Evolutionary conservation across 2,329 filamentous ascomycete genomes (phyloP).

Genomic region (Microdochium paspali): DNA sequence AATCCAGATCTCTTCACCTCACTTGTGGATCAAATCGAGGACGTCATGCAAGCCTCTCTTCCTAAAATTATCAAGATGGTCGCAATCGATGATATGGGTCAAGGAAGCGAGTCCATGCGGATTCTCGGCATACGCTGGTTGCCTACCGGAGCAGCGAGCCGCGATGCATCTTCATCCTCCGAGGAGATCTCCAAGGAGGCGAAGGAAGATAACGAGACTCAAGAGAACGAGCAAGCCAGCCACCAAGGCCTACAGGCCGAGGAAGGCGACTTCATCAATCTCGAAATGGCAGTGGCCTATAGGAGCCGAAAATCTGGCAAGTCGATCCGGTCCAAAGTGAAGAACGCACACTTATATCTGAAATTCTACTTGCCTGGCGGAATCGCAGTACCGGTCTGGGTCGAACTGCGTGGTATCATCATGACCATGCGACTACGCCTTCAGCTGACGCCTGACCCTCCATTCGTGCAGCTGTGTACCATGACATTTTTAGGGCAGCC

Average conservation of each 20-base stretch:
- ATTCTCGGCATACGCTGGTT: slow-evolving; percentile 66
- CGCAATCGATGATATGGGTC: slow-evolving; percentile 65
- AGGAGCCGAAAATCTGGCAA: slow-evolving; percentile 51
- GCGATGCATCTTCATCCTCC: slow-evolving; percentile 13
- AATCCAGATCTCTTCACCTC: slow-evolving; percentile 67
- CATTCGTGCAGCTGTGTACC: slow-evolving; percentile 68
- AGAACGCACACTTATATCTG: slow-evolving; percentile 64
- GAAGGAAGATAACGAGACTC: slow-evolving; percentile 25
- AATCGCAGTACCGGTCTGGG: slow-evolving; percentile 57
- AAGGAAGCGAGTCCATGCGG: slow-evolving; percentile 61
- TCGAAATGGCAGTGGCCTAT: slow-evolving; percentile 69
- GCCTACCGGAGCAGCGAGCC: slow-evolving; percentile 58
- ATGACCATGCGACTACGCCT: slow-evolving; percentile 60
- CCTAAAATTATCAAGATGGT: slow-evolving; percentile 65
- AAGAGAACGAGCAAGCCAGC: slow-evolving; percentile 25
- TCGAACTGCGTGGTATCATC: slow-evolving; percentile 64
- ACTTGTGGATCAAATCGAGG: slow-evolving; percentile 62
- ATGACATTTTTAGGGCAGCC: slow-evolving; percentile 68
- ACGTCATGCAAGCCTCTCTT: slow-evolving; percentile 71
- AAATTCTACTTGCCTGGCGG: slow-evolving; percentile 58
- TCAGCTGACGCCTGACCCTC: slow-evolving; percentile 66
- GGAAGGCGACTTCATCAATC: slow-evolving; percentile 69
- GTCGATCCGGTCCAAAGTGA: slow-evolving; percentile 51
- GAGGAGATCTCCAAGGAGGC: slow-evolving; percentile 18
- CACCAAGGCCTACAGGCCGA: slow-evolving; percentile 62